Evolutionary conservation across 257 asterid species (phyloP).

Genomic region (Przewalskia tangutica): DNA sequence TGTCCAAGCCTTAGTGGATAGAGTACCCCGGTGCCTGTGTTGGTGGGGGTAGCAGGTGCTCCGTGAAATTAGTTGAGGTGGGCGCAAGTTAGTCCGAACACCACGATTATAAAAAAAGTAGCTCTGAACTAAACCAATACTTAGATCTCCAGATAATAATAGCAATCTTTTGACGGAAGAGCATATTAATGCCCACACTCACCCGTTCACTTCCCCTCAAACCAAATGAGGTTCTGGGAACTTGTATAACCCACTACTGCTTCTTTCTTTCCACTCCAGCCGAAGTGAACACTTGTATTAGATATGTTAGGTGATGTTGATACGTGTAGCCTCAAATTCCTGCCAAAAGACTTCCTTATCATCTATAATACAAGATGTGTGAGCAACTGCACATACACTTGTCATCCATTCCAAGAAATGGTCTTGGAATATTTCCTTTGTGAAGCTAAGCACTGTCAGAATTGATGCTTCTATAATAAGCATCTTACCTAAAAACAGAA

Average conservation of each 20-base stretch:
- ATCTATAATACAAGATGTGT: background rate
- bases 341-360: background rate
- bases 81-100: too few species aligned
- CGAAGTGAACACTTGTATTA: background rate
- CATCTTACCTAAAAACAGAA: background rate
- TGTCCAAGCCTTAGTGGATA: too few species aligned
- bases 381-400: background rate
- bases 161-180: background rate
- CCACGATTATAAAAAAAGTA: too few species aligned
- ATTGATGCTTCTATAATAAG: background rate
- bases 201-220: background rate
- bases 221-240: background rate
- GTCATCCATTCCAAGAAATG: background rate
- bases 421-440: background rate
- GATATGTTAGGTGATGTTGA: background rate
- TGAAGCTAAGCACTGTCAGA: background rate
- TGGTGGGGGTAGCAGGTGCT: too few species aligned
- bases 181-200: background rate
- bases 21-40: too few species aligned
- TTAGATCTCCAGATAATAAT: background rate
- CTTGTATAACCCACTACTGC: background rate
- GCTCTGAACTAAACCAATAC: background rate
- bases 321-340: background rate
- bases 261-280: background rate
- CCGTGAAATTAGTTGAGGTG: too few species aligned